phyloP scores from a whole-genome alignment of 371 early-diverging fungal genomes.

The Zancudomyces culisetae region DNA sequence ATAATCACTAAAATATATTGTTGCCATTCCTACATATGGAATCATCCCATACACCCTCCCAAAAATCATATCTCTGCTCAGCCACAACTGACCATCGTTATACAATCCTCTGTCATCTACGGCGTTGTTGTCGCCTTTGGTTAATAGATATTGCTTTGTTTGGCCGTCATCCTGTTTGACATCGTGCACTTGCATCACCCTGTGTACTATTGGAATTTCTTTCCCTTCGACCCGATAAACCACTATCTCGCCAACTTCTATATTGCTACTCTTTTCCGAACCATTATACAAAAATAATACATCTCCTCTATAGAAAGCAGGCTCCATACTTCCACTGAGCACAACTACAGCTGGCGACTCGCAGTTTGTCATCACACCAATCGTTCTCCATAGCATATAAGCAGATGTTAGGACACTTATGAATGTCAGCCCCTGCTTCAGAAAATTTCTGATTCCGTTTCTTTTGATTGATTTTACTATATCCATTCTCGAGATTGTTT shows the following conservation, averaged over 20 bases:
- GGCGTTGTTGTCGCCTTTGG: constrained; percentile 98
- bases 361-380: constrained; percentile 68
- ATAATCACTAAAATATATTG: constrained; percentile 88
- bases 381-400: constrained; percentile 93
- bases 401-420: constrained; percentile 71
- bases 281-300: constrained; percentile 69
- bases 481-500: too few relatives aligned
- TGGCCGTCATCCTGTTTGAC: constrained; percentile 28
- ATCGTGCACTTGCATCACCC: constrained; percentile 79
- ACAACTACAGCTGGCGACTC: constrained; percentile 98
- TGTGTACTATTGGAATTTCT: constrained; percentile 96
- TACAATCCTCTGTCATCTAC: constrained; percentile 89
- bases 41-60: constrained; percentile 79
- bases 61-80: constrained; percentile 65
- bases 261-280: constrained; percentile 39
- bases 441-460: too few relatives aligned
- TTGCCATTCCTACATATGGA: constrained; percentile 92
- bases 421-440: constrained; percentile 54
- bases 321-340: constrained; percentile 96
- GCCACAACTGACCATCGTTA: constrained; percentile 74
- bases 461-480: too few relatives aligned
- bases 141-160: constrained; percentile 73
- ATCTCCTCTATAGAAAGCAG: constrained; percentile 96
- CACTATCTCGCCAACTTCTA: constrained; percentile 82
- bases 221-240: constrained; percentile 89